These are phyloP conservation scores for Beta corolliflora DNA, from an alignment of 179 eudicot genomes.

Conservation along the genomic window DNA sequence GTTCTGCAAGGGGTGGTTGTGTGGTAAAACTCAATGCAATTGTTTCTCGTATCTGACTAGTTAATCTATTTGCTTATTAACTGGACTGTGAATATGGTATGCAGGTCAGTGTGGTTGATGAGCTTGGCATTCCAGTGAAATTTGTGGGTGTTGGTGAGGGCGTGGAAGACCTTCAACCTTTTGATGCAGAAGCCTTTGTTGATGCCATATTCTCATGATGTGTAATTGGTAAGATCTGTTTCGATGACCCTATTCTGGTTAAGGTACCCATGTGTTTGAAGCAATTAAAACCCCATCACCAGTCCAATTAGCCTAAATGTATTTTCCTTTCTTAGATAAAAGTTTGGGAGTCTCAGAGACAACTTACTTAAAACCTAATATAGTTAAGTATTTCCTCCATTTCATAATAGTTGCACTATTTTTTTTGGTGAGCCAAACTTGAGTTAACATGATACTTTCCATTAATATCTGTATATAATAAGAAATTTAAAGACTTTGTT, in stretches of 20 bases:
- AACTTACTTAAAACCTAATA: background rate
- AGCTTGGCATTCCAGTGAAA: slow-evolving; percentile 96
- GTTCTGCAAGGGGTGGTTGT: slow-evolving; percentile 98
- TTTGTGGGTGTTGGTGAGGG: slow-evolving; percentile 99
- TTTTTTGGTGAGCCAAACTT: no score
- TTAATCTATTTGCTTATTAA: background rate
- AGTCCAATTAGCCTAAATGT: background rate
- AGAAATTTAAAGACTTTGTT: no score
- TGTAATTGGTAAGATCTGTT: slow-evolving; percentile 19
- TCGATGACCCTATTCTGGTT: background rate
- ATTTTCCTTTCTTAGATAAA: no score
- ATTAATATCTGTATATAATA: no score
- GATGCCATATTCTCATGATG: slow-evolving; percentile 76
- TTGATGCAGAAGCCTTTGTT: slow-evolving; percentile 85
- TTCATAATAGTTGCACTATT: no score
- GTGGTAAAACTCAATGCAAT: slow-evolving; percentile 56
- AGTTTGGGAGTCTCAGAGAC: no score
- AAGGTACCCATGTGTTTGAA: background rate
- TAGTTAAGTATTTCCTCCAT: no score
- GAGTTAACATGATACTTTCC: no score
- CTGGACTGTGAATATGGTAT: background rate
- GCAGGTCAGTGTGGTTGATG: slow-evolving; percentile 95
- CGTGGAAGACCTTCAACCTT: slow-evolving; percentile 93
- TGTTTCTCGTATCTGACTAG: background rate
- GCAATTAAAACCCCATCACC: background rate